A percentile compares a stretch with the other conserved stretches of the same genome.
Conservation (phyloP, 768 basidiomycete species). For the Lentinula detonsa region DNA sequence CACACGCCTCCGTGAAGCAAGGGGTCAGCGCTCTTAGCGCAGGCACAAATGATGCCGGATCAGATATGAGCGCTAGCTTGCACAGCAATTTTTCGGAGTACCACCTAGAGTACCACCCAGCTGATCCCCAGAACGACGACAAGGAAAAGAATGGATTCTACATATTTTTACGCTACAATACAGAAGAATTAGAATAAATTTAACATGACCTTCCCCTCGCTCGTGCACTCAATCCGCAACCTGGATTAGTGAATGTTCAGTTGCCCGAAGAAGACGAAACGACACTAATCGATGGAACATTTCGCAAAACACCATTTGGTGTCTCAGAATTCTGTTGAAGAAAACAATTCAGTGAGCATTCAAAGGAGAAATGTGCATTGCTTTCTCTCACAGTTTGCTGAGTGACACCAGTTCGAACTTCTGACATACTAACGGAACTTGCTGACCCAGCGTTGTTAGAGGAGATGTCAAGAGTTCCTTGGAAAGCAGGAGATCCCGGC, state of each 20-base stretch:
- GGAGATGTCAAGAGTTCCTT: not conserved
- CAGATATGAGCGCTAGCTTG: not conserved
- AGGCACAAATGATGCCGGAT: conserved; percentile 1
- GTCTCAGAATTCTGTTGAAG: not conserved
- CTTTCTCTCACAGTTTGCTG: not conserved
- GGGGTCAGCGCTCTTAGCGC: not conserved
- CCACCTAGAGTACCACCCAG: not conserved
- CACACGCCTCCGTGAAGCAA: not conserved
- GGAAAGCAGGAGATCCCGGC: not conserved
- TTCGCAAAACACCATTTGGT: not conserved
- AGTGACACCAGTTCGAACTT: not conserved
- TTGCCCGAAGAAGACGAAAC: conserved; percentile 2
- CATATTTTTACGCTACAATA: no score
- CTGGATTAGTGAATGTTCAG: not conserved
- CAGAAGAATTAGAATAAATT: not conserved
- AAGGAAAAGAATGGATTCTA: no score
- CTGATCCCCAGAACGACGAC: no score
- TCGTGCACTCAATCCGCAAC: not conserved
- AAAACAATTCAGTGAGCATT: not conserved
- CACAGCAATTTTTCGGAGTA: not conserved
- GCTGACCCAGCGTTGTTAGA: not conserved
- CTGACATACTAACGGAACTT: not conserved
- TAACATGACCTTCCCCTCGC: not conserved
- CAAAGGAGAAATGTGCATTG: not conserved
- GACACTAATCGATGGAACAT: not conserved